Evolutionary conservation across 345 rosid species (phyloP).

Genomic region (Mercurialis annua): DNA sequence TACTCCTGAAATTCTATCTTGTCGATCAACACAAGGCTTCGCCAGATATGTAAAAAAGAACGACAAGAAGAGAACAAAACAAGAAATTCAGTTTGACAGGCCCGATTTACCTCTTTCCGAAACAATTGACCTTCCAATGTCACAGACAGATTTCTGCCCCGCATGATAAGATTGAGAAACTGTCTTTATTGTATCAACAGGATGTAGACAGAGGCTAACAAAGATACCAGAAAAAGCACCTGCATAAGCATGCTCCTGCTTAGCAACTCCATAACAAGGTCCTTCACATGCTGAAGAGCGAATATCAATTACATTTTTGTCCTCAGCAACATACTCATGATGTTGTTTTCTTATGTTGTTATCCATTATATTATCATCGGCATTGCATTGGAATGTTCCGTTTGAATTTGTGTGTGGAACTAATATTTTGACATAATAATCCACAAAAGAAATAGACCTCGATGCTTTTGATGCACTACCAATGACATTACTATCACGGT

Average conservation of each 20-base stretch:
- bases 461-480: constrained; percentile 18
- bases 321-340: constrained; percentile 20
- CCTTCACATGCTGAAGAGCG: constrained; percentile 28
- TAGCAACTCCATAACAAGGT: constrained; percentile 41
- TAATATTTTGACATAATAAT: constrained; percentile 30
- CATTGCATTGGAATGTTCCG: constrained; percentile 19
- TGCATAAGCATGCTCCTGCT: constrained; percentile 86
- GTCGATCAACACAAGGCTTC: constrained; percentile 8
- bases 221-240: constrained; percentile 82
- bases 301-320: constrained; percentile 20
- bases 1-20: constrained; percentile 46
- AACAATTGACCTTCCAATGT: constrained; percentile 68
- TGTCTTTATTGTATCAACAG: constrained; percentile 86
- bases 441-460: constrained; percentile 36
- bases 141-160: constrained; percentile 58
- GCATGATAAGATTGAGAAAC: constrained; percentile 65
- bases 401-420: constrained; percentile 27
- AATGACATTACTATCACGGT: constrained; percentile 33
- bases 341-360: constrained; percentile 24
- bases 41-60: constrained; percentile 11
- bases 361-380: constrained; percentile 20
- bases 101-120: constrained; percentile 68
- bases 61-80: neutral
- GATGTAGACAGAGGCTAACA: constrained; percentile 91
- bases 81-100: constrained; percentile 9